These are phyloP conservation scores for Teratosphaeria nubilosa DNA, from an alignment of 2,329 filamentous ascomycete genomes.

Conservation along the genomic window DNA sequence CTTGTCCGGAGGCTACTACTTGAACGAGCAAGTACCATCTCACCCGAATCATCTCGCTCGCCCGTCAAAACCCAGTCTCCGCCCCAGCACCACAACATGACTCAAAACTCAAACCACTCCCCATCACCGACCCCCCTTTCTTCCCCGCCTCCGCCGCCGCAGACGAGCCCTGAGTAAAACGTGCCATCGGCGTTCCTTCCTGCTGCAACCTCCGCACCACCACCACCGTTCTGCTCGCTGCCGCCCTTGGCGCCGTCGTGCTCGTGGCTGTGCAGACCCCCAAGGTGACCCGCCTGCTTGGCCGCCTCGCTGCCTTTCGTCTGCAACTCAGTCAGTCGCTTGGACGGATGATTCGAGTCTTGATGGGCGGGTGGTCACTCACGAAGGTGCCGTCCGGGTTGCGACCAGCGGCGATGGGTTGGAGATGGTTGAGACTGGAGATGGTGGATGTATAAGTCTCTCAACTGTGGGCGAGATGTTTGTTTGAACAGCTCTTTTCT, in stretches of 20 bases:
- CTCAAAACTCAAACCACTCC: neutral
- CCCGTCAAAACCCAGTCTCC: neutral
- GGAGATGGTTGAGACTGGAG: neutral
- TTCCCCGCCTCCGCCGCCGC: conserved; percentile 2
- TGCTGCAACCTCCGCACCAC: neutral
- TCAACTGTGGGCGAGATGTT: neutral
- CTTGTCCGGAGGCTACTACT: neutral
- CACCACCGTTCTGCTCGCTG: conserved; percentile 2
- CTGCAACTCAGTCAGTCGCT: neutral
- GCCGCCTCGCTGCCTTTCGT: conserved; percentile 15
- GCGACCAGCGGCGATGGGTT: conserved; percentile 22
- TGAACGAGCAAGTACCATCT: no score
- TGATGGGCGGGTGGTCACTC: neutral
- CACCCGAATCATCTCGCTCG: neutral
- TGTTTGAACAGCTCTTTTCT: neutral
- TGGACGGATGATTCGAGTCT: no score
- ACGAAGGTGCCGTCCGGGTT: conserved; percentile 18
- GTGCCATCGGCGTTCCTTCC: neutral
- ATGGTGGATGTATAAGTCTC: neutral
- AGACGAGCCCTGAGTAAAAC: conserved; percentile 1
- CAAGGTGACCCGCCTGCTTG: conserved; percentile 16
- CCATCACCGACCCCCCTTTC: conserved; percentile 1
- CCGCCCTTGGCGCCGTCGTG: conserved; percentile 1
- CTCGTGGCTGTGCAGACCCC: conserved; percentile 10
- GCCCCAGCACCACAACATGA: neutral